Evolutionary conservation across 176 grass and related monocot genomes (phyloP).

Genomic region (Elaeis guineensis): DNA sequence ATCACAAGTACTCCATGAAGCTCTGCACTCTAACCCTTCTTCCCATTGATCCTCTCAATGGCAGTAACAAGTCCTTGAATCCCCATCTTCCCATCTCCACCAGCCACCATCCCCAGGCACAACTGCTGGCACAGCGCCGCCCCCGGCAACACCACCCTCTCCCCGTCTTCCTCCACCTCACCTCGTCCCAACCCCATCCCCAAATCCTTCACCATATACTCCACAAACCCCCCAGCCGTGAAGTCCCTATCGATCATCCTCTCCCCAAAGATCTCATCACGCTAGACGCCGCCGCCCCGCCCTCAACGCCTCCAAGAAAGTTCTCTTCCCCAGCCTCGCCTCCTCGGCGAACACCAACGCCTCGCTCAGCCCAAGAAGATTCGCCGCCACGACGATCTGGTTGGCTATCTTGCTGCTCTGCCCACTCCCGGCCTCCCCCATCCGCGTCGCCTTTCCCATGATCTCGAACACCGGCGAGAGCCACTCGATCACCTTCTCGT

Average conservation of each 20-base stretch:
- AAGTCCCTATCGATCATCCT: constrained; percentile 58
- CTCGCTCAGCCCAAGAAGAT: constrained; percentile 48
- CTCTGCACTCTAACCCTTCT: not conserved
- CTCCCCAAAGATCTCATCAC: constrained; percentile 67
- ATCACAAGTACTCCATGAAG: constrained; percentile 14
- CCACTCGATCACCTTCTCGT: constrained; percentile 49
- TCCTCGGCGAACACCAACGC: constrained; percentile 45
- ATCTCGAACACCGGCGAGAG: constrained; percentile 46
- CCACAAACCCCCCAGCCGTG: constrained; percentile 29
- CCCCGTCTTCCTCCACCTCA: constrained; percentile 14
- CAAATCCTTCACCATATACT: constrained; percentile 80
- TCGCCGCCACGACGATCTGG: constrained; percentile 53
- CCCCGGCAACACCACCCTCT: constrained; percentile 41
- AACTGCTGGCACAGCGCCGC: constrained; percentile 57
- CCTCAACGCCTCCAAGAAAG: constrained; percentile 49
- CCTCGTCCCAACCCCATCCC: constrained; percentile 66
- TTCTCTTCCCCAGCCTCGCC: constrained; percentile 30
- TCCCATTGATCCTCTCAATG: constrained; percentile 66
- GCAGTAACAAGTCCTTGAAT: constrained; percentile 60
- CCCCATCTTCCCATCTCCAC: constrained; percentile 58
- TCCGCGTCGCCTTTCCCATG: constrained; percentile 52
- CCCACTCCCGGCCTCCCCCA: constrained; percentile 61
- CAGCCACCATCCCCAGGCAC: constrained; percentile 69
- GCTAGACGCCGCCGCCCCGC: constrained; percentile 59
- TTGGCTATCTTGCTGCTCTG: constrained; percentile 96